These are phyloP conservation scores for Pharnaceum exiguum DNA, from an alignment of 148 eudicot genomes.

Conservation along the genomic window DNA sequence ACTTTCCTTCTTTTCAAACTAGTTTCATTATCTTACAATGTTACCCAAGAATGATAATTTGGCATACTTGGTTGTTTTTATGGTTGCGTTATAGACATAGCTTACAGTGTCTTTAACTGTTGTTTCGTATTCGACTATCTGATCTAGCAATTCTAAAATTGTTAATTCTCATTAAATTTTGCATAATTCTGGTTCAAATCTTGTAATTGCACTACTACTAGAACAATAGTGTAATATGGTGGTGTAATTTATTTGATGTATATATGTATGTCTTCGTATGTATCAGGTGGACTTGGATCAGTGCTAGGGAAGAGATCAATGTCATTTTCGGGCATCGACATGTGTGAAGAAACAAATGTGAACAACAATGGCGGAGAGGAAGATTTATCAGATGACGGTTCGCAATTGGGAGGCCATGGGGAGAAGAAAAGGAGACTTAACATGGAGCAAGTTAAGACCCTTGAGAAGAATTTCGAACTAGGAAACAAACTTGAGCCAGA, in stretches of 20 bases:
- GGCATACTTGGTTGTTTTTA: too few species aligned
- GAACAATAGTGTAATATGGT: background rate
- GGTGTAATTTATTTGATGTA: conserved; percentile 5
- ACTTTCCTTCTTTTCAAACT: background rate
- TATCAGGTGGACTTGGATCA: conserved; percentile 50
- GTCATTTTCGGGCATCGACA: conserved; percentile 68
- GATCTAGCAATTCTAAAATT: too few species aligned
- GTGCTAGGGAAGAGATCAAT: conserved; percentile 82
- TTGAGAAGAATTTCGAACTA: conserved; percentile 85
- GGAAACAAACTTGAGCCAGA: conserved; percentile 97
- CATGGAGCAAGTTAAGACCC: conserved; percentile 88
- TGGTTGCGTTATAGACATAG: too few species aligned
- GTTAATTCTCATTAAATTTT: too few species aligned
- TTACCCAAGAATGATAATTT: background rate
- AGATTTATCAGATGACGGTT: conserved; percentile 86
- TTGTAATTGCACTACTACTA: too few species aligned
- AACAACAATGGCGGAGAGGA: conserved; percentile 46
- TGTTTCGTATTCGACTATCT: too few species aligned
- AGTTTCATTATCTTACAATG: background rate
- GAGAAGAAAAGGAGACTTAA: conserved; percentile 88
- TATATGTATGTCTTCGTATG: conserved; percentile 8
- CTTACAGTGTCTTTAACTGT: too few species aligned
- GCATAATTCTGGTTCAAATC: too few species aligned
- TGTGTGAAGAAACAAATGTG: conserved; percentile 27
- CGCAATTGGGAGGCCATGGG: conserved; percentile 48